Conservation (phyloP, 2,329 filamentous ascomycete genomes). For the Fusarium floridanum region DNA sequence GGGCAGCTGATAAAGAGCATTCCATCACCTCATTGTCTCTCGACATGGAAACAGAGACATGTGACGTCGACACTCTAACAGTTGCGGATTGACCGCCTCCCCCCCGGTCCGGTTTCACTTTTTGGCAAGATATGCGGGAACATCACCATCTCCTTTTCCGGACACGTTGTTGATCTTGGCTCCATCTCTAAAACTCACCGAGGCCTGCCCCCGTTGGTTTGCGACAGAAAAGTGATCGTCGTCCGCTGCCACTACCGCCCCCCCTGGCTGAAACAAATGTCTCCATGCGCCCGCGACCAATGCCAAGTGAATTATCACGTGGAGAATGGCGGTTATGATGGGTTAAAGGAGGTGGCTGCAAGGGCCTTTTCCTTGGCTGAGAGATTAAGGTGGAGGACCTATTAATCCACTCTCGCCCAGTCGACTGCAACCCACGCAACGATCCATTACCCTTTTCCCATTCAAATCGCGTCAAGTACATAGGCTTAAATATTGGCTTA, state of each 20-base stretch:
- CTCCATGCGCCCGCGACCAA: not conserved
- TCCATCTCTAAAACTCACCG: constrained; percentile 4
- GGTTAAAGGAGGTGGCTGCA: constrained; percentile 7
- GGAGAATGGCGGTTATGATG: not conserved
- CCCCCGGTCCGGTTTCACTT: not conserved
- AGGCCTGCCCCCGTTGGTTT: not conserved
- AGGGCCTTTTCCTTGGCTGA: not conserved
- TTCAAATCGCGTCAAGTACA: constrained; percentile 10
- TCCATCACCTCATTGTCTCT: not conserved
- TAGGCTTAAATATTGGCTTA: constrained; percentile 43
- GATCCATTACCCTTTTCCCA: not conserved
- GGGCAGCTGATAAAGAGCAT: not conserved
- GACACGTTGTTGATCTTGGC: constrained; percentile 1
- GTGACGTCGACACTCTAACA: not conserved
- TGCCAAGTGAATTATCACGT: not conserved
- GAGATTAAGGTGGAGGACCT: constrained; percentile 3
- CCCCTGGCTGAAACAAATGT: constrained; percentile 2
- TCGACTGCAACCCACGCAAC: constrained; percentile 7
- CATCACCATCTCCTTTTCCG: not conserved
- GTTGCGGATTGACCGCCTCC: not conserved
- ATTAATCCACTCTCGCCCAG: not conserved
- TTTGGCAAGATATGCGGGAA: not conserved
- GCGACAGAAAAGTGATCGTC: constrained; percentile 4
- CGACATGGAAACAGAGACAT: not conserved
- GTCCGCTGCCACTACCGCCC: not conserved